Evolutionary conservation across 2,329 filamentous ascomycete species (phyloP).

Genomic region (Aspergillus tamarii): DNA sequence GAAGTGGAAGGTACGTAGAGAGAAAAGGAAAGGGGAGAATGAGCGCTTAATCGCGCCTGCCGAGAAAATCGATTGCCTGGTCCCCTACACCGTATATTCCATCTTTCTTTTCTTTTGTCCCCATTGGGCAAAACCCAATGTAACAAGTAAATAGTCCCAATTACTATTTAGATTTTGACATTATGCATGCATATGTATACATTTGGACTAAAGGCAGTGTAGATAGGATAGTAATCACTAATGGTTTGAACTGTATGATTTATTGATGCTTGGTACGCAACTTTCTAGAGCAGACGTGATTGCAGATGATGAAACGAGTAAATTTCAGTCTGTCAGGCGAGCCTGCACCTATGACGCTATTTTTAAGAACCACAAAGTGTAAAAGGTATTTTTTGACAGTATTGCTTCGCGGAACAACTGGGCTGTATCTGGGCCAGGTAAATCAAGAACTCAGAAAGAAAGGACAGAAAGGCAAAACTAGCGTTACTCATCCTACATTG

Average conservation of each 20-base stretch:
- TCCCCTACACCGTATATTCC: not conserved
- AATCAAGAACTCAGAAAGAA: not conserved
- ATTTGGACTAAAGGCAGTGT: not conserved
- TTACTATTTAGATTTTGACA: not conserved
- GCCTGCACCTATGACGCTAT: not conserved
- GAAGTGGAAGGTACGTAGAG: not conserved
- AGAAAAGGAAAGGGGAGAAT: not conserved
- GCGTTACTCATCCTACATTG: not conserved
- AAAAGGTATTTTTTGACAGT: not conserved
- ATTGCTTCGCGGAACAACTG: not conserved
- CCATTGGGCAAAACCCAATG: not conserved
- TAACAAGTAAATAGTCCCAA: not conserved
- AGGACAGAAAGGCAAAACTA: not conserved
- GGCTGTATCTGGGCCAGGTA: not conserved
- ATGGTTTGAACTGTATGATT: not conserved
- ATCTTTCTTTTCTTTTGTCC: not conserved
- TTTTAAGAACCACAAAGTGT: not conserved
- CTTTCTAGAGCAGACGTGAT: too few relatives aligned
- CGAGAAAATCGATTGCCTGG: not conserved
- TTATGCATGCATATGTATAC: not conserved
- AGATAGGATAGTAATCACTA: not conserved
- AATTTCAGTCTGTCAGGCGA: not conserved
- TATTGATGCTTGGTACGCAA: not conserved
- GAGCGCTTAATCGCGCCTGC: not conserved
- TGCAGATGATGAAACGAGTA: not conserved